Percentiles rank a stretch among this genome's conserved stretches.
Conservation (phyloP, 1,284 basidiomycete species). For the Fomitopsis pinicola region DNA sequence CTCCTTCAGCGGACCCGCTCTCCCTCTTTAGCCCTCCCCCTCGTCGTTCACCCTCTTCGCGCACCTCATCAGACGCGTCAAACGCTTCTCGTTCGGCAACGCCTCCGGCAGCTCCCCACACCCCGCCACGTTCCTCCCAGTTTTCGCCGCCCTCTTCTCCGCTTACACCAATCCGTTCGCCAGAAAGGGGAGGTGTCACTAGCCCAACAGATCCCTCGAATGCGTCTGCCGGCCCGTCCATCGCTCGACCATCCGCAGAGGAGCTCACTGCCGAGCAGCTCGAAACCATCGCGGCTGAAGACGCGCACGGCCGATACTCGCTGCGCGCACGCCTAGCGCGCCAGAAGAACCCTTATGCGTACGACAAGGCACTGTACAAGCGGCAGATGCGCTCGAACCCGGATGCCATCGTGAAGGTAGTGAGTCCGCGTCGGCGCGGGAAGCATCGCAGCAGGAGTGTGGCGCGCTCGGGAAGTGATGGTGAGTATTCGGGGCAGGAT, state of each 20-base stretch:
- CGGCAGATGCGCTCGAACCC: constrained; percentile 21
- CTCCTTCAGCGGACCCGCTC: constrained; percentile 3
- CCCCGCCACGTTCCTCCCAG: not conserved
- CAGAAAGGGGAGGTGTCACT: not conserved
- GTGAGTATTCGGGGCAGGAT: constrained; percentile 10
- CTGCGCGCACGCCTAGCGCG: constrained; percentile 18
- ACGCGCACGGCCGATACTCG: constrained; percentile 17
- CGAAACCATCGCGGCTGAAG: constrained; percentile 4
- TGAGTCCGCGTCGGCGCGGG: constrained; percentile 12
- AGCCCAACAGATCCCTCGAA: not conserved
- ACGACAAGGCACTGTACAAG: constrained; percentile 22
- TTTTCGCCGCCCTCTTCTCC: not conserved
- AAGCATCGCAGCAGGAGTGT: constrained; percentile 9
- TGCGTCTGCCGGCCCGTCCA: not conserved
- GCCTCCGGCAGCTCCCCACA: not conserved
- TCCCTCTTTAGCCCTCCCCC: not conserved
- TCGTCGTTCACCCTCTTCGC: not conserved
- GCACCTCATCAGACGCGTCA: not conserved
- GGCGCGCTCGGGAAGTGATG: constrained; percentile 6
- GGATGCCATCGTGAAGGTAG: constrained; percentile 23
- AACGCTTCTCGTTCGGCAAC: not conserved
- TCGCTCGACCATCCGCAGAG: not conserved
- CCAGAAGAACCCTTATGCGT: constrained; percentile 23
- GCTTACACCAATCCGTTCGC: not conserved
- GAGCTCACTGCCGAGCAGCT: not conserved